Percentiles rank a stretch among this genome's conserved stretches.
Conservation (phyloP, 371 early-diverging fungal genomes). For the Capillidium heterosporum region DNA sequence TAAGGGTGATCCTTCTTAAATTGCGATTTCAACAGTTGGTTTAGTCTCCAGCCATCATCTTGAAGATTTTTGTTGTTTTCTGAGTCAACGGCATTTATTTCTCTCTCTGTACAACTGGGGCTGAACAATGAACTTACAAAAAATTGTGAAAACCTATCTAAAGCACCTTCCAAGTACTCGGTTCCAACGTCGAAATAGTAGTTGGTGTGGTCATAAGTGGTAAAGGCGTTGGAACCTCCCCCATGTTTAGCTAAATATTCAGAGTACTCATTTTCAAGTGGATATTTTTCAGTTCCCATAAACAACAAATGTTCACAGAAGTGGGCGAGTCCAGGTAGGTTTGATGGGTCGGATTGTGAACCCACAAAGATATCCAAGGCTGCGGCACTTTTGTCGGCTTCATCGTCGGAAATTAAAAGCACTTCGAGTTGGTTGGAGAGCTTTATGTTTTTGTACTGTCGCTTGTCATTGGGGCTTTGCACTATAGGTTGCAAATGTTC, state of each 20-base stretch:
- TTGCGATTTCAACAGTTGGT: conserved; percentile 70
- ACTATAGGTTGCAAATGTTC: conserved; percentile 15
- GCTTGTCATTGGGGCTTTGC: conserved; percentile 50
- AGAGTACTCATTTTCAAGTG: conserved; percentile 82
- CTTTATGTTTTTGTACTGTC: conserved; percentile 57
- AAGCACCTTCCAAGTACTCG: conserved; percentile 66
- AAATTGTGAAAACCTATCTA: conserved; percentile 79
- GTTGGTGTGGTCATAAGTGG: conserved; percentile 68
- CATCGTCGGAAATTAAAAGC: conserved; percentile 60
- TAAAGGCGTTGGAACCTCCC: conserved; percentile 93
- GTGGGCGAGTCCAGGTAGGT: conserved; percentile 88
- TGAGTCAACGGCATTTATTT: conserved; percentile 86
- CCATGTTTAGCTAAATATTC: conserved; percentile 71
- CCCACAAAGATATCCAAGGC: conserved; percentile 91
- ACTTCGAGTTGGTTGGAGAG: conserved; percentile 63
- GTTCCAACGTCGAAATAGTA: conserved; percentile 89
- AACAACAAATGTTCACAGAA: conserved; percentile 96
- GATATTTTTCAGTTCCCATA: conserved; percentile 60
- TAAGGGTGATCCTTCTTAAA: conserved; percentile 65
- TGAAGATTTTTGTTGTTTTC: conserved; percentile 88
- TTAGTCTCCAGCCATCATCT: conserved; percentile 65
- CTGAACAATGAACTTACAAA: conserved; percentile 79
- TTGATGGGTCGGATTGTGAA: conserved; percentile 53
- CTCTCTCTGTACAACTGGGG: conserved; percentile 74
- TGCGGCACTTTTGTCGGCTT: conserved; percentile 76